A percentile compares a stretch with the other conserved stretches of the same genome.
phyloP scores from a whole-genome alignment of 1,284 basidiomycete species.

The Ceratobasidium sp. region DNA sequence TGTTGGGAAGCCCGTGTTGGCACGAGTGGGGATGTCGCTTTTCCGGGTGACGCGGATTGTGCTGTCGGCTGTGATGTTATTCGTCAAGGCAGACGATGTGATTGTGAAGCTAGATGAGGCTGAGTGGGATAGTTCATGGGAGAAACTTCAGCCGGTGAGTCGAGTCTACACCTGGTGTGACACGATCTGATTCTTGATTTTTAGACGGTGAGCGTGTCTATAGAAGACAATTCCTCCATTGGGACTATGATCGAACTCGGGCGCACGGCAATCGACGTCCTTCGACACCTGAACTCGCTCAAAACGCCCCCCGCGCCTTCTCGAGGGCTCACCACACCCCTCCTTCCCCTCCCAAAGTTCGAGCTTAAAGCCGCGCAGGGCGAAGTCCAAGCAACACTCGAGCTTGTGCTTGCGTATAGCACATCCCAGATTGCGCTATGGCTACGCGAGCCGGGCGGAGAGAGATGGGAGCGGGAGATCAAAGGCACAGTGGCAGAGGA shows the following conservation, averaged over 20 bases:
- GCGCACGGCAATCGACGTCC: slow-evolving; percentile 74
- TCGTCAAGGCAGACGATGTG: slow-evolving; percentile 39
- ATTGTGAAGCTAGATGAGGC: slow-evolving; percentile 36
- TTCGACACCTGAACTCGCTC: slow-evolving; percentile 68
- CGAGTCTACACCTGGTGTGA: background rate
- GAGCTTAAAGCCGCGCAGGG: slow-evolving; percentile 67
- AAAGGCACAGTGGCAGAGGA: slow-evolving; percentile 81
- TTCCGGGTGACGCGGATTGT: slow-evolving; percentile 17
- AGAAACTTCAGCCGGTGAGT: slow-evolving; percentile 39
- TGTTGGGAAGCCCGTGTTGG: slow-evolving; percentile 73
- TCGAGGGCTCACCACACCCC: slow-evolving; percentile 51
- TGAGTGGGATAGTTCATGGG: slow-evolving; percentile 40
- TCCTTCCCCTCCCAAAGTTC: slow-evolving; percentile 55
- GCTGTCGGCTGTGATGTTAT: slow-evolving; percentile 39
- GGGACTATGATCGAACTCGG: slow-evolving; percentile 82
- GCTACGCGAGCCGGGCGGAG: slow-evolving; percentile 60
- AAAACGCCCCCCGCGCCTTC: slow-evolving; percentile 54
- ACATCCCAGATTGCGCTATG: slow-evolving; percentile 82
- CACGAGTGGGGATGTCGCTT: slow-evolving; percentile 60
- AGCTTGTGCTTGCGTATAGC: slow-evolving; percentile 76
- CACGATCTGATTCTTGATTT: slow-evolving; percentile 42
- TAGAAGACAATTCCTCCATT: slow-evolving; percentile 79
- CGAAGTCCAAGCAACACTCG: slow-evolving; percentile 70
- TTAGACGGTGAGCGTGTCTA: slow-evolving; percentile 82
- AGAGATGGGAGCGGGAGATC: slow-evolving; percentile 74